Percentiles rank a stretch among this genome's conserved stretches.
phyloP scores from a whole-genome alignment of 192 early-diverging fungal genomes.

The Backusella liffmaniae region DNA sequence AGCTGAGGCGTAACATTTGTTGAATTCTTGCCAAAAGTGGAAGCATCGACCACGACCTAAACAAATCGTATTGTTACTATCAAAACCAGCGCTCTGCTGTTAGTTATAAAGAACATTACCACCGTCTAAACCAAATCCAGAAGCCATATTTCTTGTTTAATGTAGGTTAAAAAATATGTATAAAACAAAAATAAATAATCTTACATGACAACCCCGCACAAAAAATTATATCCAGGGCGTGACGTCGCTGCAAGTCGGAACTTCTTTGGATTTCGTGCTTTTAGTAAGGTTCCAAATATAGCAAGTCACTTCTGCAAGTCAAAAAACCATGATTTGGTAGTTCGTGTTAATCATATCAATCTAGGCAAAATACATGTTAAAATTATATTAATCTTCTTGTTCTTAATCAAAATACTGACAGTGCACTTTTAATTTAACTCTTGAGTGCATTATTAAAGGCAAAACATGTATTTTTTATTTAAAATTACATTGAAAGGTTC shows the following conservation, averaged over 20 bases:
- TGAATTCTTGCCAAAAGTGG: constrained; percentile 95
- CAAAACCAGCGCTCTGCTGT: background rate
- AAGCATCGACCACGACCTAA: constrained; percentile 87
- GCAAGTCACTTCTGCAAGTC: background rate
- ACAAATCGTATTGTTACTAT: background rate
- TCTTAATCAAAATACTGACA: no score
- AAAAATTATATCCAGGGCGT: background rate
- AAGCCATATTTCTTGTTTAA: constrained; percentile 20
- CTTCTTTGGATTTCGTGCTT: background rate
- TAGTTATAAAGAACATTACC: constrained; percentile 14
- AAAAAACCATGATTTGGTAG: no score
- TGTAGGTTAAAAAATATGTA: constrained; percentile 11
- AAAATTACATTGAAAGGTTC: background rate
- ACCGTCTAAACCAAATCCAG: constrained; percentile 28
- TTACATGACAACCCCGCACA: constrained; percentile 8
- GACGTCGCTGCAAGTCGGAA: background rate
- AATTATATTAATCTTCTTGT: no score
- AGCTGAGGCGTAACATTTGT: constrained; percentile 89
- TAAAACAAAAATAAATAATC: constrained; percentile 10
- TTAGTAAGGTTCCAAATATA: background rate
- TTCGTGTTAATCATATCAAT: no score
- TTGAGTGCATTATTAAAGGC: no score
- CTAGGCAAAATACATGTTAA: no score
- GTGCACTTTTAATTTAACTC: no score
- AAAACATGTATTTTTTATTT: background rate